phyloP scores from a whole-genome alignment of 768 basidiomycete species.

The Mycena vitilis region DNA sequence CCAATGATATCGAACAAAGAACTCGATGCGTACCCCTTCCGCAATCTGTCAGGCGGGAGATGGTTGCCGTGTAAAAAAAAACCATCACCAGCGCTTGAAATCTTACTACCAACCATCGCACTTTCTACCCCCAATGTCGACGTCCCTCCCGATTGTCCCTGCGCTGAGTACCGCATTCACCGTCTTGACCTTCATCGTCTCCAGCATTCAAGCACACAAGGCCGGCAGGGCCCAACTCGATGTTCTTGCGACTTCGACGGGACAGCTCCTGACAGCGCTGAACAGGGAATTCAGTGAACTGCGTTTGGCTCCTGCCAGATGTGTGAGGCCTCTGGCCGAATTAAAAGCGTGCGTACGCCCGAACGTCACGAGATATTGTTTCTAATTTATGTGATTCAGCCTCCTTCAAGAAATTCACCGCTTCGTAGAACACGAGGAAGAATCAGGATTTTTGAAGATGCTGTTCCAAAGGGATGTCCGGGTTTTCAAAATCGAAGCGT shows the following conservation, averaged over 20 bases:
- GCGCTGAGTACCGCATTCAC: conserved; percentile 5
- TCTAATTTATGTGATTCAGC: not conserved
- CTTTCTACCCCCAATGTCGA: not conserved
- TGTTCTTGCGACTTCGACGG: not conserved
- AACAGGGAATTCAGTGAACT: conserved; percentile 16
- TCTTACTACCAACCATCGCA: too few relatives aligned
- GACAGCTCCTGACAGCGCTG: conserved; percentile 20
- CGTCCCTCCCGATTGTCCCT: conserved; percentile 5
- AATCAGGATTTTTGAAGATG: conserved; percentile 10
- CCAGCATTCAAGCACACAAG: conserved; percentile 1
- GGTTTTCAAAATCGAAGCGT: not conserved
- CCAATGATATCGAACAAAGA: too few relatives aligned
- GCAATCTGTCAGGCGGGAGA: too few relatives aligned
- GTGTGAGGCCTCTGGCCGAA: conserved; percentile 7
- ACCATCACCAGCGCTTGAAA: too few relatives aligned
- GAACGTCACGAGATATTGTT: not conserved
- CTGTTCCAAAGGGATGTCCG: conserved; percentile 9
- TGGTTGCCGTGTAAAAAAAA: too few relatives aligned
- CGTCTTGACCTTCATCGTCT: conserved; percentile 1
- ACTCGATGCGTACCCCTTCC: too few relatives aligned
- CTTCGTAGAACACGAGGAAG: conserved; percentile 7
- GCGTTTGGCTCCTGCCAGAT: not conserved
- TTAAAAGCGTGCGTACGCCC: conserved; percentile 3
- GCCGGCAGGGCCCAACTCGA: conserved; percentile 13
- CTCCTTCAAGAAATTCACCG: conserved; percentile 21